Conservation (phyloP, 148 eudicot genomes). For the Spergularia marina region DNA sequence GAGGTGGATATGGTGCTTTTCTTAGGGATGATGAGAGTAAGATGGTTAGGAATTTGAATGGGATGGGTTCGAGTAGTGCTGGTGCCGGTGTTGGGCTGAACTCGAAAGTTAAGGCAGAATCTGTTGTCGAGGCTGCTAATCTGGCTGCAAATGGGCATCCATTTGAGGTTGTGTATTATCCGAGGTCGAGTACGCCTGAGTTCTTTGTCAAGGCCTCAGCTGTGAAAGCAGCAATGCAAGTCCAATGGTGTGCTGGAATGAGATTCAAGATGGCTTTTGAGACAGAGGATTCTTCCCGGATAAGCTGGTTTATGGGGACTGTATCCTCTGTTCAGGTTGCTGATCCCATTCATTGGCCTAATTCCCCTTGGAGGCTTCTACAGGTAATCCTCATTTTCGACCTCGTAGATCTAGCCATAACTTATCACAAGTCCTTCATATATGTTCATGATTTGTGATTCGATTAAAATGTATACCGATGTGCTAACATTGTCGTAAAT, state of each 20-base stretch:
- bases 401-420: background rate
- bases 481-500: background rate
- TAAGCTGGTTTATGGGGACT: constrained; percentile 99
- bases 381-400: constrained; percentile 42
- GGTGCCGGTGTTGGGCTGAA: background rate
- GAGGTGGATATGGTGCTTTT: constrained; percentile 40
- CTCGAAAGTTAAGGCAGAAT: constrained; percentile 45
- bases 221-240: constrained; percentile 65
- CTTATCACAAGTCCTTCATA: too few species aligned
- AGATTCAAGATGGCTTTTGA: constrained; percentile 98
- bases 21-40: constrained; percentile 42
- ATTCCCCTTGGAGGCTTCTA: constrained; percentile 93
- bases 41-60: constrained; percentile 26
- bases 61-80: constrained; percentile 12
- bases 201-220: constrained; percentile 73
- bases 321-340: constrained; percentile 74
- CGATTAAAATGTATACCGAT: background rate
- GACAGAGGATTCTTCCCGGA: constrained; percentile 96
- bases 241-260: constrained; percentile 88
- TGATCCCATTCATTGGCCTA: constrained; percentile 81
- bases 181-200: constrained; percentile 85
- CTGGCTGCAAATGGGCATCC: constrained; percentile 64
- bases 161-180: constrained; percentile 90
- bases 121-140: constrained; percentile 57
- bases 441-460: background rate